Base-by-base conservation (phyloP, 1,139 yeast genomes). In the Blastobotrys aristatus region DNA sequence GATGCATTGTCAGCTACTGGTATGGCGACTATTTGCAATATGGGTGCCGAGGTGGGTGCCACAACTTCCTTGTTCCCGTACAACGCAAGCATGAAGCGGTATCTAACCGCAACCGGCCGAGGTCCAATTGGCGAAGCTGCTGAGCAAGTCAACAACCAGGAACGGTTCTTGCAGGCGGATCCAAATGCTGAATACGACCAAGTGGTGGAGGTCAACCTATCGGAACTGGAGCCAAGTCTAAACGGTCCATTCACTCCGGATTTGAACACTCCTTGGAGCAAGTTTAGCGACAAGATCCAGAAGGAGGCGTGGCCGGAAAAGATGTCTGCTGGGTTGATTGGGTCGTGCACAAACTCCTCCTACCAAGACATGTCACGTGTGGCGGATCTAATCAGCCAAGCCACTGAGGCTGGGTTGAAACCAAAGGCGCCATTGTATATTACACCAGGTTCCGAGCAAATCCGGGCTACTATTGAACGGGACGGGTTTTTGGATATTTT, bases 31-130 rank as follows among this genome's bases (percentile, higher is more conserved):
- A 90, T 92, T 62, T 90, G 97, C 76, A 92, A 92, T 70, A 92
- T 92, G 98, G 98, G 98, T 64, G 98, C 98, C 48, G 98, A 92
- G 71, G 87, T 92, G 53, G 98, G 98, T 65, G 97, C 97, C 32
- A 92, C 98, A 30, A 92, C 98, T 35, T 89, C 97, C 10, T 78
- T 90, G 47, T 92, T 92, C 87, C 98, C 98, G 49, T 89, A 82
- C 78, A 92, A 87, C 64, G 84, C 82, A 48, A 88, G 96, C 37
- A 95, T 87, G 73, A 76, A 75, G 59, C 75, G 89, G 53, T 92
- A 90, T 69, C 76, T 92, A 63, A 63, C 74, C 41, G 85, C 95
- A 47, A 92, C 98, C 20, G 79, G 79, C 52, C 80, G 97, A 69
- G 82, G 73, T 10, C 86, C 89, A 44, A 79, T 90, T 56, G 95